Conservation (phyloP, 139 green algal species). For the Tetradesmus obliquus region DNA sequence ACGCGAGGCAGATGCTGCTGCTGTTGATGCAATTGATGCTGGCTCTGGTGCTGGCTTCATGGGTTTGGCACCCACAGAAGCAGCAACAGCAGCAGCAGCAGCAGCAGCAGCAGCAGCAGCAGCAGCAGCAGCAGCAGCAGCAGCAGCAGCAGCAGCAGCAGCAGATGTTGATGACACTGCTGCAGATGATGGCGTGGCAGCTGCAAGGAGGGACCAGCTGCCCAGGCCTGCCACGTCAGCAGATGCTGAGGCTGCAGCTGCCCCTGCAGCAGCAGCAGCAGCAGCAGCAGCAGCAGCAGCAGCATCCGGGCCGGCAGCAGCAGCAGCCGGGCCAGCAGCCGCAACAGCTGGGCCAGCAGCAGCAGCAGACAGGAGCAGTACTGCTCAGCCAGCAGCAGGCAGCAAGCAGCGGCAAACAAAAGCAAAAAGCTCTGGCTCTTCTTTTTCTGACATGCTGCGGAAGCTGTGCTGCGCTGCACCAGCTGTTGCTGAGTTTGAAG, state of each 20-base stretch:
- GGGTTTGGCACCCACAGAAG: not conserved
- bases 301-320: not conserved
- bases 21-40: not conserved
- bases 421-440: not conserved
- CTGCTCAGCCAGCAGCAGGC: not conserved
- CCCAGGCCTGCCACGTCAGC: not conserved
- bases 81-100: not conserved
- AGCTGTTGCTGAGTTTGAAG: not conserved
- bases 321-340: not conserved
- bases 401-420: not conserved
- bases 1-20: not conserved
- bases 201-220: not conserved
- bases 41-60: not conserved
- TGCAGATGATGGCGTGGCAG: not conserved
- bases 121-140: not conserved
- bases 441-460: not conserved
- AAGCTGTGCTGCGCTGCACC: not conserved
- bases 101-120: no score
- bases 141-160: not conserved
- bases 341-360: not conserved
- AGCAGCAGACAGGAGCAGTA: not conserved
- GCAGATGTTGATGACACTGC: not conserved
- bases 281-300: not conserved
- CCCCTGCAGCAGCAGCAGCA: not conserved
- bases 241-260: not conserved